phyloP scores from a whole-genome alignment of 2,329 filamentous ascomycete genomes.

The Aschersonia sp. region DNA sequence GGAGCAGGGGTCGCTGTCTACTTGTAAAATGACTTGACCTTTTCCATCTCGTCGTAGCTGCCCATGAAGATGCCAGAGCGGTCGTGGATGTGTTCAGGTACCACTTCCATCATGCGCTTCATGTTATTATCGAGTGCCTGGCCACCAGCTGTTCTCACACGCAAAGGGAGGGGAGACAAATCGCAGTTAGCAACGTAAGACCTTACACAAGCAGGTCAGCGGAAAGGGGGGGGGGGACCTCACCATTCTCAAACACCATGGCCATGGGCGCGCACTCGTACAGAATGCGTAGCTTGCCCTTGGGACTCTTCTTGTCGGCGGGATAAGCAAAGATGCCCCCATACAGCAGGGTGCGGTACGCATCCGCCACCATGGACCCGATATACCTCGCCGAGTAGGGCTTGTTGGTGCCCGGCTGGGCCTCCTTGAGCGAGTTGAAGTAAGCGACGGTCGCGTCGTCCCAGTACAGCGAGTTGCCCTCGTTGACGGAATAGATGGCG shows the following conservation, averaged over 20 bases:
- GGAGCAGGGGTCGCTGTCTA: slow-evolving; percentile 13
- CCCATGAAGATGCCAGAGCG: slow-evolving; percentile 92
- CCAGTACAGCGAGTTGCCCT: slow-evolving; percentile 98
- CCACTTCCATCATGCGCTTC: slow-evolving; percentile 77
- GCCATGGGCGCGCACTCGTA: slow-evolving; percentile 98
- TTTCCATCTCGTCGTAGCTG: slow-evolving; percentile 88
- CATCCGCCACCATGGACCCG: slow-evolving; percentile 95
- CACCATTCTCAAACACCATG: slow-evolving; percentile 96
- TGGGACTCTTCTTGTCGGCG: slow-evolving; percentile 93
- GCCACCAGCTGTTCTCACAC: slow-evolving; percentile 54
- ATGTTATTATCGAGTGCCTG: slow-evolving; percentile 86
- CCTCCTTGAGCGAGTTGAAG: slow-evolving; percentile 78
- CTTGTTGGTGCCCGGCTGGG: slow-evolving; percentile 53
- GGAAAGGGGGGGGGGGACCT: slow-evolving; percentile 18
- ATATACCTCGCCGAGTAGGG: slow-evolving; percentile 95
- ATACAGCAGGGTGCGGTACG: slow-evolving; percentile 89
- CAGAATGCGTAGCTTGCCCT: slow-evolving; percentile 92
- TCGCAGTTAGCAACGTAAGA: too few species aligned
- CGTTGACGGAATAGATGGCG: slow-evolving; percentile 94
- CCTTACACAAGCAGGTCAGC: neutral
- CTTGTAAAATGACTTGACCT: slow-evolving; percentile 72
- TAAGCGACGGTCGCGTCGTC: slow-evolving; percentile 75
- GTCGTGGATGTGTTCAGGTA: slow-evolving; percentile 90
- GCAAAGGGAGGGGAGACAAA: slow-evolving; percentile 12
- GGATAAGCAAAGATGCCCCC: slow-evolving; percentile 97